Percentiles rank a stretch among this genome's conserved stretches.
Conservation (phyloP, 2,329 filamentous ascomycete genomes). For the Colletotrichum sp. region DNA sequence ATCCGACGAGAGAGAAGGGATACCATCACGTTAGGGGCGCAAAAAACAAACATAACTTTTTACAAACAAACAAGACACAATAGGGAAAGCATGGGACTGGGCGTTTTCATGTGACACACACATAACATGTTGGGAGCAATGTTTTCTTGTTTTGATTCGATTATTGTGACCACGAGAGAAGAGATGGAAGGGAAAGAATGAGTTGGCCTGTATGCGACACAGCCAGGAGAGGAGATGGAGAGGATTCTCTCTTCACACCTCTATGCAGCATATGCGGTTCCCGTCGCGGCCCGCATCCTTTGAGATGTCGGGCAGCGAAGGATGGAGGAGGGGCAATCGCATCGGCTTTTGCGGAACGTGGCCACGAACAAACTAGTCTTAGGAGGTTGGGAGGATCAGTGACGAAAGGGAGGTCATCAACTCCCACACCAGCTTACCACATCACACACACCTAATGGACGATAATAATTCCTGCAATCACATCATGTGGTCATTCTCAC, state of each 20-base stretch:
- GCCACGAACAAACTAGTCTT: neutral
- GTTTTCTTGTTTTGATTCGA: neutral
- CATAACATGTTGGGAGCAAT: neutral
- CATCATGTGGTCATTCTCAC: neutral
- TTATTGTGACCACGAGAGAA: slow-evolving; percentile 15
- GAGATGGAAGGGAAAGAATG: neutral
- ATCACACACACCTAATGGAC: neutral
- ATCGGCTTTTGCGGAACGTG: neutral
- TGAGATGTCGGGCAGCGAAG: neutral
- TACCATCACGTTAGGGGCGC: neutral
- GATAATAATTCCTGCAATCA: neutral
- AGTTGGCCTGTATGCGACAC: neutral
- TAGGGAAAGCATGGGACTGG: slow-evolving; percentile 18
- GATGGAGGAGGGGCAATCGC: neutral
- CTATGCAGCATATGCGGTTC: neutral
- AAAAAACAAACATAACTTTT: neutral
- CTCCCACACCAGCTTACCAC: neutral
- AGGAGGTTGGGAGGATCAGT: neutral
- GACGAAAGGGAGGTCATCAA: neutral
- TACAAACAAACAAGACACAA: neutral
- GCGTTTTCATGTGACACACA: slow-evolving; percentile 13
- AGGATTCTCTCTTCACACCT: neutral
- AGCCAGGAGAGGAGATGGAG: neutral
- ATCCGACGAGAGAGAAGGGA: neutral
- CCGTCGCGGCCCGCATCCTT: neutral